A percentile compares a stretch with the other conserved stretches of the same genome.
phyloP scores from a whole-genome alignment of 176 grass and related monocot species.

The Aegilops bicornis region DNA sequence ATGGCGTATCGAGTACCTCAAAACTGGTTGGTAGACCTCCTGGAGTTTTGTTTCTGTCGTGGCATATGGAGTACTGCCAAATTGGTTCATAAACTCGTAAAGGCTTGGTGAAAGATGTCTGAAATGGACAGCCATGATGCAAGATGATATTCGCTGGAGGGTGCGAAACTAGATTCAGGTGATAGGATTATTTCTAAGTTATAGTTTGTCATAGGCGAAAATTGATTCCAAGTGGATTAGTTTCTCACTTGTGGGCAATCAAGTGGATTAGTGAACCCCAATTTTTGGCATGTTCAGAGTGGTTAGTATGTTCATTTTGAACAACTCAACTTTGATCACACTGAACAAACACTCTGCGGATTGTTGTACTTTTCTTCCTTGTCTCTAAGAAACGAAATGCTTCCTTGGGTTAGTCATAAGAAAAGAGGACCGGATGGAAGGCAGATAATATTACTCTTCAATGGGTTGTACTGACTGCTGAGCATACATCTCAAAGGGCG shows the following conservation, averaged over 20 bases:
- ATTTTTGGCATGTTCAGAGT: background rate
- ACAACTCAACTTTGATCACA: background rate
- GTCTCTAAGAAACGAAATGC: background rate
- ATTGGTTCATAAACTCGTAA: background rate
- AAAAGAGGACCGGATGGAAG: background rate
- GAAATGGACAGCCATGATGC: background rate
- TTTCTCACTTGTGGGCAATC: background rate
- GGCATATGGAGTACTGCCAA: background rate
- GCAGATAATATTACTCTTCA: background rate
- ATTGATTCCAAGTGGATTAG: background rate
- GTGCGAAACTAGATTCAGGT: background rate
- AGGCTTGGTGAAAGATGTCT: background rate
- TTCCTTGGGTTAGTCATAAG: conserved; percentile 9
- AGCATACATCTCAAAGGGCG: background rate
- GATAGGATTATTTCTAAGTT: background rate
- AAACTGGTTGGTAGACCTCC: background rate
- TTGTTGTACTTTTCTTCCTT: background rate
- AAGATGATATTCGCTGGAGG: background rate
- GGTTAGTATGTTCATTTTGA: background rate
- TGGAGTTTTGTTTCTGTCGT: background rate
- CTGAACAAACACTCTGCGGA: background rate
- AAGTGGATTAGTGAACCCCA: background rate
- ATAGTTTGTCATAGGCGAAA: background rate
- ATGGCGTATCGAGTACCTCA: background rate
- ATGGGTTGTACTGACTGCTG: background rate